A percentile compares a stretch with the other conserved stretches of the same genome.
These are phyloP conservation scores for Epichloe baconii DNA, from an alignment of 2,329 filamentous ascomycete species.

Conservation along the genomic window DNA sequence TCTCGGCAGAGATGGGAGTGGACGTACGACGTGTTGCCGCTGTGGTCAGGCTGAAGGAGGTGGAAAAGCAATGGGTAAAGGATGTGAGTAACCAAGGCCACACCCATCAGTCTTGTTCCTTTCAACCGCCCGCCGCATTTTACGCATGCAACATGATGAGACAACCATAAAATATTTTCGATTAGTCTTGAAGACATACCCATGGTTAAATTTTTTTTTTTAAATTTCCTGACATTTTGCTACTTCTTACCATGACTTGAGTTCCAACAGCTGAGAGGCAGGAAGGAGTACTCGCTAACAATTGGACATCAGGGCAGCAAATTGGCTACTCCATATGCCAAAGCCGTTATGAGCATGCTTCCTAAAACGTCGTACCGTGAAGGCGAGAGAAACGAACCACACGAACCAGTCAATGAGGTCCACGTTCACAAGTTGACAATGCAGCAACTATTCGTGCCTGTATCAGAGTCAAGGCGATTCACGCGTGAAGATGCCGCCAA, in stretches of 20 bases:
- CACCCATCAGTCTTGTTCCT: slow-evolving; percentile 1
- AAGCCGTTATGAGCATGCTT: slow-evolving; percentile 67
- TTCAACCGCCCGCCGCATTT: slow-evolving; percentile 6
- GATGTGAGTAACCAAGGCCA: slow-evolving; percentile 47
- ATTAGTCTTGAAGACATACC: slow-evolving; percentile 99
- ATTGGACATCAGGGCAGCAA: slow-evolving; percentile 52
- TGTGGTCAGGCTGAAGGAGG: slow-evolving; percentile 70
- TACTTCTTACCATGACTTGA: slow-evolving; percentile 7
- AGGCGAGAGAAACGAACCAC: slow-evolving; percentile 32
- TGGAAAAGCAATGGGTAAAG: slow-evolving; percentile 65
- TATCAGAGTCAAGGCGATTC: slow-evolving; percentile 48
- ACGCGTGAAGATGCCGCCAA: slow-evolving; percentile 53
- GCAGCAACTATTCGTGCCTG: slow-evolving; percentile 52
- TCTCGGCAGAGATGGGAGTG: slow-evolving; percentile 64
- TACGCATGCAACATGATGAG: slow-evolving; percentile 33
- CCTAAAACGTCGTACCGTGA: slow-evolving; percentile 50
- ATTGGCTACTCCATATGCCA: slow-evolving; percentile 63
- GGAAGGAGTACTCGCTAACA: neutral
- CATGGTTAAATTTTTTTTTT: slow-evolving; percentile 53
- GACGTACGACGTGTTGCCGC: slow-evolving; percentile 77
- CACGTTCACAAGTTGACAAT: slow-evolving; percentile 47
- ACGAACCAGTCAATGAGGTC: slow-evolving; percentile 52
- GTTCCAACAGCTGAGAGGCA: neutral
- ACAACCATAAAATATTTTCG: slow-evolving; percentile 58
- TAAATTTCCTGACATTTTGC: slow-evolving; percentile 20